Conservation (phyloP, 2,329 filamentous ascomycete genomes). For the Ophiostoma quercus region DNA sequence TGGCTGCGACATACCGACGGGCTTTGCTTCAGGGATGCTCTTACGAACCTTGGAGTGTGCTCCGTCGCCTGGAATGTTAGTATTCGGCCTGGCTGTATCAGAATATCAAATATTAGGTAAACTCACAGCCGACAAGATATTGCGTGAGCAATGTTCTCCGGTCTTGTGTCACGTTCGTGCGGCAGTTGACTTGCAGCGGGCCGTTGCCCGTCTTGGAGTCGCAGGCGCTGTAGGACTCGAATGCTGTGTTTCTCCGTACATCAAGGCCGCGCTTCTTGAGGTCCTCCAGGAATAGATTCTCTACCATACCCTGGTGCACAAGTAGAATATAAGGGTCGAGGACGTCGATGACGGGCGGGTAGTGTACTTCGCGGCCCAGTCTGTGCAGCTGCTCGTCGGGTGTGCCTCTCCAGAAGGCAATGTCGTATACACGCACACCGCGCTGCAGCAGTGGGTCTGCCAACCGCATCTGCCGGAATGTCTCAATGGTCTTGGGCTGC, state of each 20-base stretch:
- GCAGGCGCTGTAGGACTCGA: constrained; percentile 52
- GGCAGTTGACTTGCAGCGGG: constrained; percentile 48
- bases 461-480: constrained; percentile 66
- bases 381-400: constrained; percentile 49
- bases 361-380: constrained; percentile 52
- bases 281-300: constrained; percentile 64
- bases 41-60: constrained; percentile 66
- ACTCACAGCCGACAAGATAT: constrained; percentile 61
- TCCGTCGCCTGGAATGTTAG: constrained; percentile 50
- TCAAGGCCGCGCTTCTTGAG: constrained; percentile 58
- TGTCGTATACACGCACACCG: constrained; percentile 67
- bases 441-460: constrained; percentile 62
- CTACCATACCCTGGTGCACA: constrained; percentile 70
- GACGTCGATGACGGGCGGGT: constrained; percentile 52
- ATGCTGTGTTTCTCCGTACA: constrained; percentile 60
- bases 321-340: constrained; percentile 52
- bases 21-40: constrained; percentile 45
- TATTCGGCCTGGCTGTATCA: background rate
- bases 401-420: constrained; percentile 63
- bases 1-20: constrained; percentile 28
- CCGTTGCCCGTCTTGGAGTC: constrained; percentile 40
- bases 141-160: constrained; percentile 46
- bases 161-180: constrained; percentile 48
- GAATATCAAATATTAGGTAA: background rate
- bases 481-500: constrained; percentile 75